Evolutionary conservation across 805 yeast genomes (phyloP).

Genomic region (Huiozyma naganishii): DNA sequence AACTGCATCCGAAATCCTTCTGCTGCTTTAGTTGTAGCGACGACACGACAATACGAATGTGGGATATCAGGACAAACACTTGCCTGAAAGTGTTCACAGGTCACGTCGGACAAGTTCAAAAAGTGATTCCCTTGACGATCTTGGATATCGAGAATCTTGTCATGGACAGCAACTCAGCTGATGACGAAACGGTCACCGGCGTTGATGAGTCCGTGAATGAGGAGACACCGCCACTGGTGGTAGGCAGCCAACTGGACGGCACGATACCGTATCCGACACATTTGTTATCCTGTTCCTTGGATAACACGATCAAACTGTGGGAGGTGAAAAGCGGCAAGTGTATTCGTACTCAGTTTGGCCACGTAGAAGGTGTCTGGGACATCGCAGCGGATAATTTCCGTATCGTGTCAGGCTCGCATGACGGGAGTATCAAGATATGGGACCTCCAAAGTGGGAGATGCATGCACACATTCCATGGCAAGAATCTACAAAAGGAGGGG

Average conservation of each 20-base stretch:
- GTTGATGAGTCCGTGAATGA: conserved; percentile 3
- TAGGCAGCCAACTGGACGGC: conserved; percentile 11
- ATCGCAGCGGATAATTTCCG: conserved; percentile 93
- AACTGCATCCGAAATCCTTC: conserved; percentile 67
- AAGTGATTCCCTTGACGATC: conserved; percentile 75
- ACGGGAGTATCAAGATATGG: conserved; percentile 86
- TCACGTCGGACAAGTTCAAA: conserved; percentile 90
- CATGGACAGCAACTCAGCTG: conserved; percentile 23
- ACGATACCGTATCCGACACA: conserved; percentile 58
- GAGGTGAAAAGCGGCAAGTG: conserved; percentile 80
- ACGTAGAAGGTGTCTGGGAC: conserved; percentile 97
- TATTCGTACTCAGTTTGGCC: conserved; percentile 91
- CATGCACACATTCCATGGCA: conserved; percentile 80
- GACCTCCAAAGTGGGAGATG: conserved; percentile 91
- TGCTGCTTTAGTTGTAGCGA: conserved; percentile 83
- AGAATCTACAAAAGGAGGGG: conserved; percentile 10
- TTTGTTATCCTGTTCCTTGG: conserved; percentile 75
- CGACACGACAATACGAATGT: conserved; percentile 86
- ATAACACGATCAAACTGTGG: conserved; percentile 90
- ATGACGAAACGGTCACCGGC: not conserved
- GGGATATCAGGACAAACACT: conserved; percentile 78
- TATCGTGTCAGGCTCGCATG: conserved; percentile 91
- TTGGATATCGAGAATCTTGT: conserved; percentile 49
- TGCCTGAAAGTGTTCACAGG: conserved; percentile 75
- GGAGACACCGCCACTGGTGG: not conserved